Conservation (phyloP, 768 basidiomycete genomes). For the Baorangia bicolor region DNA sequence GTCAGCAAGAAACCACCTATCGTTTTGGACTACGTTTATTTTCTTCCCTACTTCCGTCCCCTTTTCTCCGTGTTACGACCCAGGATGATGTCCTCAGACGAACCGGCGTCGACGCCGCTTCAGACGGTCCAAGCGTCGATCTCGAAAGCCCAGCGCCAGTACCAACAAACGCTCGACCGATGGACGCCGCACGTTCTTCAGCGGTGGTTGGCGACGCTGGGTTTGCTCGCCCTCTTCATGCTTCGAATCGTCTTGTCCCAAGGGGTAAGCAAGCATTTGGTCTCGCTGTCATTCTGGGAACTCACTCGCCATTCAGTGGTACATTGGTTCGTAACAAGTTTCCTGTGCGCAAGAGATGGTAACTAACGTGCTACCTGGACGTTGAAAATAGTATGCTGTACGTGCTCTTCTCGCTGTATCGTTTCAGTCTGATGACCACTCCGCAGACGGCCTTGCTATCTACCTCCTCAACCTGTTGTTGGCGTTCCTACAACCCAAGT, state of each 20-base stretch:
- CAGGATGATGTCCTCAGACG: slow-evolving; percentile 36
- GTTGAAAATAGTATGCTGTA: slow-evolving; percentile 60
- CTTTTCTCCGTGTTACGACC: slow-evolving; percentile 13
- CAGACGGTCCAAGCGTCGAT: slow-evolving; percentile 28
- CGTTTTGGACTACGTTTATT: not conserved
- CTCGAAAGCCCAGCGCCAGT: slow-evolving; percentile 64
- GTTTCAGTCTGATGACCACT: slow-evolving; percentile 1
- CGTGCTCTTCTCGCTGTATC: slow-evolving; percentile 30
- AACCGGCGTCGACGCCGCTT: slow-evolving; percentile 26
- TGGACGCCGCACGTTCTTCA: slow-evolving; percentile 89
- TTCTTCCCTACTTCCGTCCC: not conserved
- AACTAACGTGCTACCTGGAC: not conserved
- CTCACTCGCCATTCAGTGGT: slow-evolving; percentile 59
- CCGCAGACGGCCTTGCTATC: slow-evolving; percentile 83
- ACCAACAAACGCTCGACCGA: slow-evolving; percentile 88
- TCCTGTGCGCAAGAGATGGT: not conserved
- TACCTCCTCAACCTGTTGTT: slow-evolving; percentile 95
- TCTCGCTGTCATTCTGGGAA: not conserved
- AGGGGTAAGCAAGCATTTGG: slow-evolving; percentile 58
- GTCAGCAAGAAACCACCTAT: slow-evolving; percentile 2
- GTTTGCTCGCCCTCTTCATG: slow-evolving; percentile 71
- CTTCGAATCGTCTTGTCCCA: slow-evolving; percentile 85
- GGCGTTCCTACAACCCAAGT: slow-evolving; percentile 96
- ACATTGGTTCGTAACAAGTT: slow-evolving; percentile 67
- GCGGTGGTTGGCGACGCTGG: slow-evolving; percentile 81